These are phyloP conservation scores for Trichoderma semiorbis DNA, from an alignment of 2,329 filamentous ascomycete genomes.

Conservation along the genomic window DNA sequence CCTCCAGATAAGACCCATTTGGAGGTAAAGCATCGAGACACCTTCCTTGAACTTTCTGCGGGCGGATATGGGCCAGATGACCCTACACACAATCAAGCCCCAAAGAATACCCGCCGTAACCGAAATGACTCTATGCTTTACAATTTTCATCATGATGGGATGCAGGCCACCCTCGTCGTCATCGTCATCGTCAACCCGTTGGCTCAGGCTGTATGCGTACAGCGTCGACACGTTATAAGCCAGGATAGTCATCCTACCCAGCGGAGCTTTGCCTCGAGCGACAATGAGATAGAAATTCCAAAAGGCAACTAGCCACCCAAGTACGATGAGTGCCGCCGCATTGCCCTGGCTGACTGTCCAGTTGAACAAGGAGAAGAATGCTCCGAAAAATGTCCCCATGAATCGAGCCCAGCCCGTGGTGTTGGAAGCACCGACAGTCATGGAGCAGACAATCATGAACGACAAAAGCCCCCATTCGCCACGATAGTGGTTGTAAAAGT, in stretches of 20 bases:
- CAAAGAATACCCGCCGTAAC: conserved; percentile 80
- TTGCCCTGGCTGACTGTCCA: conserved; percentile 75
- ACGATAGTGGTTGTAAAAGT: conserved; percentile 76
- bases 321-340: conserved; percentile 64
- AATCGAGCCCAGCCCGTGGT: conserved; percentile 82
- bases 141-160: conserved; percentile 79
- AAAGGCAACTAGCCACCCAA: conserved; percentile 74
- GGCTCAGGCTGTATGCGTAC: conserved; percentile 81
- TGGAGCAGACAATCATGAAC: conserved; percentile 93
- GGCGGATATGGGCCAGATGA: conserved; percentile 87
- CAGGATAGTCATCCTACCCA: conserved; percentile 85
- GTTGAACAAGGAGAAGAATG: conserved; percentile 65
- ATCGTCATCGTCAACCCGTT: conserved; percentile 68
- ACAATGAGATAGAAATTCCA: conserved; percentile 84
- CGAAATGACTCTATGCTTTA: conserved; percentile 75
- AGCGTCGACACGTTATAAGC: conserved; percentile 90
- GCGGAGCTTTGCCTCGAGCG: conserved; percentile 71
- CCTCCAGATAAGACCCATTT: conserved; percentile 92
- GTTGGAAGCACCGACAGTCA: conserved; percentile 91
- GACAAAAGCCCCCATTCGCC: conserved; percentile 94
- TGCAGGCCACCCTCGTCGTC: conserved; percentile 78
- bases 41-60: conserved; percentile 80
- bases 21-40: conserved; percentile 77
- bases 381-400: conserved; percentile 75
- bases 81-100: conserved; percentile 79